Base-by-base conservation (phyloP, 192 early-diverging fungal species). In the Chytriomyces hyalinus region DNA sequence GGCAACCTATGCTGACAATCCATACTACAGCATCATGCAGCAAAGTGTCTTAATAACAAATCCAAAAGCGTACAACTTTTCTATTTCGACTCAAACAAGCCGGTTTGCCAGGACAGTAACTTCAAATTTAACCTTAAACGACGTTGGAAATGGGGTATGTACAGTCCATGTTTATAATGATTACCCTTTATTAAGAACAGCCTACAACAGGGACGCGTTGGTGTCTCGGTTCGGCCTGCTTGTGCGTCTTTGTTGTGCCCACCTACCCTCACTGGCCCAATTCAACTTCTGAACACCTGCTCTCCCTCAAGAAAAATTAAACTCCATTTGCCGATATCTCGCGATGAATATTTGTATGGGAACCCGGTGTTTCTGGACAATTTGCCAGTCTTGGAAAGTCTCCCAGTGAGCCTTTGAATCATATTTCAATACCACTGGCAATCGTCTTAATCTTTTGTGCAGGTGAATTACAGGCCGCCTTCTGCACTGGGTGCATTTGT, bases 401-500 rank as follows among this genome's bases (percentile, higher is more conserved):
- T 78, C 22, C 77, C 77, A 6, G 77, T 80, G 61, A 13, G 6
- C 57, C 61, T n/a, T 65, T 47, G 65, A 64, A 28, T 82, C 85
- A 47, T 88, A 80, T 59, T 88, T 84, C 15, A 80, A 78, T 67
- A 80, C 82, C 72, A 89, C 87, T 46, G 81, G 64, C 24, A 79
- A 64, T 48, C 86, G 84, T 77, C 87, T 87, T 46, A 73, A 77
- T 20, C 44, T 77, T 61, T 80, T 87, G 70, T 86, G 75, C 28
- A 79, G 78, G 49, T 61, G 9, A 79, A 79, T 49, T 79, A 79
- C 47, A 43, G 78, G 20, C 78, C 78, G 5, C 78, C 78, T 4
- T 79, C 78, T 7, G 26, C 22, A 49, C 53, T 79, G 3, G 78
- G 78, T 17, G 51, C 13, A 28, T 64, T 65, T 9, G 61, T 79